Percentiles rank a stretch among this genome's conserved stretches.
phyloP scores from a whole-genome alignment of 2,329 filamentous ascomycete genomes.

The Hortaea sp. region DNA sequence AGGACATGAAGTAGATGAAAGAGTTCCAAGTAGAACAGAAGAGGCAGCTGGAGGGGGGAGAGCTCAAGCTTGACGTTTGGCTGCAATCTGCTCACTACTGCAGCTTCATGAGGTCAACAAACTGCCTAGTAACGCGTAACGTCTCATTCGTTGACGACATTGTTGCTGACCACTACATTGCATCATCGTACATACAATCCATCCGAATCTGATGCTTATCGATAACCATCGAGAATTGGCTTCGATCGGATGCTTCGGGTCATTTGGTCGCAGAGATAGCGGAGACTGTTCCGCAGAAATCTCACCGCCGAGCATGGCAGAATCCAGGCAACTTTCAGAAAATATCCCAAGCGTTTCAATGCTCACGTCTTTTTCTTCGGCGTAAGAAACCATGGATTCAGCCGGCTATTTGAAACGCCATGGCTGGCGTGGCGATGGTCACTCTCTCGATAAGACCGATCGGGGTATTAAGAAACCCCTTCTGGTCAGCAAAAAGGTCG shows the following conservation, averaged over 20 bases:
- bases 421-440: constrained; percentile 82
- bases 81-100: neutral
- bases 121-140: neutral
- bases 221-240: no score
- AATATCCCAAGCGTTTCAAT: no score
- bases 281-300: no score
- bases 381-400: constrained; percentile 57
- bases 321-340: no score
- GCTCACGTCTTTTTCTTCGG: no score
- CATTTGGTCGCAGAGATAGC: no score
- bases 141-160: neutral
- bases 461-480: constrained; percentile 76
- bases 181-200: neutral
- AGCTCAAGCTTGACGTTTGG: neutral
- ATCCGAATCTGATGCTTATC: neutral
- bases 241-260: no score
- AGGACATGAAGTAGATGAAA: constrained; percentile 3
- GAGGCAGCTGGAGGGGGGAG: neutral
- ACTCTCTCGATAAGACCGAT: constrained; percentile 69
- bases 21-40: neutral
- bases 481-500: constrained; percentile 70
- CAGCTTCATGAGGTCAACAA: neutral
- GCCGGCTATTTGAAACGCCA: constrained; percentile 72
- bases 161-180: neutral
- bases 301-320: no score